These are phyloP conservation scores for Globisporangium heterothallicum DNA, from an alignment of 352 stramenopile genomes.

Conservation along the genomic window DNA sequence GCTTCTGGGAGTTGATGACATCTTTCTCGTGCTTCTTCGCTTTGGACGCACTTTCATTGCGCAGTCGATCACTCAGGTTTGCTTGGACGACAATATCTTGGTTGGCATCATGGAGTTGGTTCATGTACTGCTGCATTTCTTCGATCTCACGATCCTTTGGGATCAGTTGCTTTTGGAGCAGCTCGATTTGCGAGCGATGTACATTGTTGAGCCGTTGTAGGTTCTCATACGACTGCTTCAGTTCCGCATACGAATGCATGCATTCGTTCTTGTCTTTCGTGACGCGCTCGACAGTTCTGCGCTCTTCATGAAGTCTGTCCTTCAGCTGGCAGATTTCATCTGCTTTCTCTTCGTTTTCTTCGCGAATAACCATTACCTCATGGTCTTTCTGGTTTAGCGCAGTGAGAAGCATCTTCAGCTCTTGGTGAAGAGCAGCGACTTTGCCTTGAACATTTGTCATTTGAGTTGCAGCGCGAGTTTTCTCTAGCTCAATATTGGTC, in stretches of 20 bases:
- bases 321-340: slow-evolving; percentile 28
- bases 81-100: slow-evolving; percentile 67
- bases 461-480: slow-evolving; percentile 29
- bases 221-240: slow-evolving; percentile 40
- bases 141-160: slow-evolving; percentile 61
- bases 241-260: slow-evolving; percentile 21
- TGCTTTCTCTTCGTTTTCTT: slow-evolving; percentile 20
- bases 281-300: slow-evolving; percentile 18
- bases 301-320: slow-evolving; percentile 34
- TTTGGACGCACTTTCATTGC: slow-evolving; percentile 33
- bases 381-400: slow-evolving; percentile 58
- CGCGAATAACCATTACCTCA: slow-evolving; percentile 30
- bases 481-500: slow-evolving; percentile 37
- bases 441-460: slow-evolving; percentile 43
- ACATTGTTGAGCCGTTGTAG: slow-evolving; percentile 63
- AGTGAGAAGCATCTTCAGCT: slow-evolving; percentile 66
- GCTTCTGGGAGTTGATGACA: slow-evolving; percentile 20
- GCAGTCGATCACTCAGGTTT: slow-evolving; percentile 58
- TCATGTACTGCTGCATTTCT: slow-evolving; percentile 60
- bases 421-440: slow-evolving; percentile 47
- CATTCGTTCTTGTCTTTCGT: slow-evolving; percentile 41
- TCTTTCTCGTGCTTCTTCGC: slow-evolving; percentile 46
- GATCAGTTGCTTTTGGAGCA: slow-evolving; percentile 62
- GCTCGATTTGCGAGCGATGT: slow-evolving; percentile 65
- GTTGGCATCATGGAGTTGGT: slow-evolving; percentile 51